Conservation (phyloP, 2,329 filamentous ascomycete species). For the Epichloe scottii region DNA sequence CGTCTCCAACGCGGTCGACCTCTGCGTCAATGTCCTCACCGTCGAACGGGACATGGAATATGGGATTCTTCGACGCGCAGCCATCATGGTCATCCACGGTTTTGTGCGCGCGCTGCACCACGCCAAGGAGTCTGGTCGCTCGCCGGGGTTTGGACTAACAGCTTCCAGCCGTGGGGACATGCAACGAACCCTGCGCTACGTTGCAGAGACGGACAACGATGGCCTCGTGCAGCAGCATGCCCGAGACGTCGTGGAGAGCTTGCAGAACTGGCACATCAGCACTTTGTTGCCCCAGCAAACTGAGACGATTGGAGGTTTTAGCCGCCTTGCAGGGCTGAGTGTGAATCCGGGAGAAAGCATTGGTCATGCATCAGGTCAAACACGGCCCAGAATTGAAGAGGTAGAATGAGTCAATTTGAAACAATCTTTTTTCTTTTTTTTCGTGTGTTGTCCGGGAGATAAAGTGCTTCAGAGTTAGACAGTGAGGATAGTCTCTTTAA, state of each 20-base stretch:
- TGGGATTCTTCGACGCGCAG: constrained; percentile 54
- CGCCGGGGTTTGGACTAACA: constrained; percentile 41
- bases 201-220: constrained; percentile 54
- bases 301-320: constrained; percentile 14
- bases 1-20: constrained; percentile 45
- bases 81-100: constrained; percentile 49
- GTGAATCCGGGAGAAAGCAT: constrained; percentile 19
- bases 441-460: background rate
- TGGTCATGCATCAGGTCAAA: constrained; percentile 13
- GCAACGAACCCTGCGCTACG: constrained; percentile 47
- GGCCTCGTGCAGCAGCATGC: constrained; percentile 57
- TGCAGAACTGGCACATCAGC: constrained; percentile 49
- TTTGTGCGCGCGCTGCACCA: constrained; percentile 48
- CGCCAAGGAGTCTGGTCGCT: constrained; percentile 32
- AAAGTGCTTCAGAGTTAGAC: background rate
- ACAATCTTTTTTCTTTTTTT: background rate
- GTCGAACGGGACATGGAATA: constrained; percentile 48
- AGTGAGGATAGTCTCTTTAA: too few relatives aligned
- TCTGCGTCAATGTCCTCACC: constrained; percentile 48
- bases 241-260: constrained; percentile 50
- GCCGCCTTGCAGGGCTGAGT: constrained; percentile 25
- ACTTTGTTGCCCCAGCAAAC: constrained; percentile 29
- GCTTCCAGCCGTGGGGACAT: constrained; percentile 47
- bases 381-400: constrained; percentile 43
- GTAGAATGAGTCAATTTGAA: constrained; percentile 33